phyloP scores from a whole-genome alignment of 116 monocot genomes.

The Dioscorea cayenensis region DNA sequence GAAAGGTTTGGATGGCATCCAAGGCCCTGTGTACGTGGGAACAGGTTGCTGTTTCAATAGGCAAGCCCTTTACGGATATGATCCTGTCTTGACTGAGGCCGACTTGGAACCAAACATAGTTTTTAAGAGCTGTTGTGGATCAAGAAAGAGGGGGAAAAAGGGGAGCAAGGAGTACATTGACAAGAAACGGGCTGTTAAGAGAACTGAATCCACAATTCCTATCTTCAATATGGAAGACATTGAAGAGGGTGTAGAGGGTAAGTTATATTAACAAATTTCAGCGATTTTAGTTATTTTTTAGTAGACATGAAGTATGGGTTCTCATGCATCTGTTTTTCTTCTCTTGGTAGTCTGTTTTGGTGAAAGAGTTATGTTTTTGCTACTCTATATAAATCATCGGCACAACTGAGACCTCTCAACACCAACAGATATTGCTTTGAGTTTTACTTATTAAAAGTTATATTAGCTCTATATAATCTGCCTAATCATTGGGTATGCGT shows the following conservation, averaged over 20 bases:
- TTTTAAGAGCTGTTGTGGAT: slow-evolving; percentile 37
- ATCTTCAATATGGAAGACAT: slow-evolving; percentile 32
- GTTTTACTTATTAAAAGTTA: too few relatives aligned
- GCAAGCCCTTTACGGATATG: slow-evolving; percentile 43
- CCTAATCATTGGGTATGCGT: too few relatives aligned
- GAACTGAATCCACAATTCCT: slow-evolving; percentile 28
- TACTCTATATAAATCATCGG: too few relatives aligned
- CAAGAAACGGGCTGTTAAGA: slow-evolving; percentile 25
- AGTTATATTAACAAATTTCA: neutral
- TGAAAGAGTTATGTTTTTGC: too few relatives aligned
- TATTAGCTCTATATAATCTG: too few relatives aligned
- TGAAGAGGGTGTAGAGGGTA: slow-evolving; percentile 31
- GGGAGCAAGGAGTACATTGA: slow-evolving; percentile 31
- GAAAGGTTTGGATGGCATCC: slow-evolving; percentile 50
- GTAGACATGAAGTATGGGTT: neutral
- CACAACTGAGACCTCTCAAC: too few relatives aligned
- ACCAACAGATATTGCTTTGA: too few relatives aligned
- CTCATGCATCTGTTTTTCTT: neutral
- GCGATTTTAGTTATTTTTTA: neutral
- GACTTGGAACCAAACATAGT: slow-evolving; percentile 45
- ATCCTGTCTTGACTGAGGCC: slow-evolving; percentile 35
- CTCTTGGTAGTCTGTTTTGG: too few relatives aligned
- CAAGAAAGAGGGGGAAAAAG: slow-evolving; percentile 30
- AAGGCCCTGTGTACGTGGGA: slow-evolving; percentile 50
- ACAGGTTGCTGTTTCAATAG: slow-evolving; percentile 54